Conservation (phyloP, 306 rosid species). For the Cucurbita pepo region DNA sequence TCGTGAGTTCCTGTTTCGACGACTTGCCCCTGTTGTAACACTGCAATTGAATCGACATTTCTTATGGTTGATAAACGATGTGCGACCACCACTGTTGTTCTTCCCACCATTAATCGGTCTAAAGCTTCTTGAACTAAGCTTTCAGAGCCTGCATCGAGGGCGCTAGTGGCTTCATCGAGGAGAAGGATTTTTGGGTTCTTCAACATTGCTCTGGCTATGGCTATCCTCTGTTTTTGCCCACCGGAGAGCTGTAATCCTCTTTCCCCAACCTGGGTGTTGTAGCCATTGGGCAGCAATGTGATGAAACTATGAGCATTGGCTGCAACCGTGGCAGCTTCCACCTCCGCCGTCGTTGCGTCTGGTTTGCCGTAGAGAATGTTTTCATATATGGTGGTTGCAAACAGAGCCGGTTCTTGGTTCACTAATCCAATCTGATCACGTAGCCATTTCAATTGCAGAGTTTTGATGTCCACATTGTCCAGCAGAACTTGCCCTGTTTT, state of each 20-base stretch:
- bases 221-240: conserved; percentile 94
- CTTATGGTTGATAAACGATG: conserved; percentile 87
- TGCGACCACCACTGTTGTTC: conserved; percentile 89
- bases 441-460: conserved; percentile 72
- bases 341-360: conserved; percentile 76
- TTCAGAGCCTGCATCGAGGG: conserved; percentile 89
- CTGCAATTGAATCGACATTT: conserved; percentile 81
- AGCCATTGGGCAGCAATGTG: conserved; percentile 73
- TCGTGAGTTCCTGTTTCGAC: conserved; percentile 98
- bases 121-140: conserved; percentile 97
- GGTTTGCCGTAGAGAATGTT: conserved; percentile 86
- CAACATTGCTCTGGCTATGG: conserved; percentile 97
- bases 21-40: conserved; percentile 86
- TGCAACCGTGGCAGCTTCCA: conserved; percentile 79
- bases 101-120: conserved; percentile 87
- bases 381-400: conserved; percentile 90
- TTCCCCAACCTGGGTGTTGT: conserved; percentile 96
- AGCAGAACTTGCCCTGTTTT: conserved; percentile 71
- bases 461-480: conserved; percentile 72
- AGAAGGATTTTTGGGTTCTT: conserved; percentile 88
- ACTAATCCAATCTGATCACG: conserved; percentile 93
- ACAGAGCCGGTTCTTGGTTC: conserved; percentile 96
- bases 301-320: conserved; percentile 96
- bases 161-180: conserved; percentile 94
- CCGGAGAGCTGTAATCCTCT: conserved; percentile 94